phyloP scores from a whole-genome alignment of 2,329 filamentous ascomycete genomes.

The Lasiodiplodia sp. region DNA sequence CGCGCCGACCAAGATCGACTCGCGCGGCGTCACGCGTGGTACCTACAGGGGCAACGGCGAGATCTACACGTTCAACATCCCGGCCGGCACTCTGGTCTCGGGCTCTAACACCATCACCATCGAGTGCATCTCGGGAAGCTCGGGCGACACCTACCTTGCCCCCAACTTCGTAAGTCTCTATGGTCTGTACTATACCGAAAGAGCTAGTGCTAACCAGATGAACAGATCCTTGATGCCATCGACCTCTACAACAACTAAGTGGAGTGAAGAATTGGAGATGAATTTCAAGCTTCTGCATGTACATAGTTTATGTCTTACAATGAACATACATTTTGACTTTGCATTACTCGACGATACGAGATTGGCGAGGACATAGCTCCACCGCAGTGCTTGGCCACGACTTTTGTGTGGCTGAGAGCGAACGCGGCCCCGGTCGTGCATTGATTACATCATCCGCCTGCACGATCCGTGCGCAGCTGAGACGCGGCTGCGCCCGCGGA shows the following conservation, averaged over 20 bases:
- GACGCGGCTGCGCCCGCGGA: conserved; percentile 13
- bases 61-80: conserved; percentile 67
- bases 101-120: conserved; percentile 70
- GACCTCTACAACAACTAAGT: conserved; percentile 19
- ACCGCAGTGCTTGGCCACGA: conserved; percentile 2
- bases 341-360: conserved; percentile 23
- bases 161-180: conserved; percentile 61
- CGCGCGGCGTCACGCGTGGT: conserved; percentile 69
- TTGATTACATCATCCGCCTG: conserved; percentile 1
- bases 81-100: conserved; percentile 61
- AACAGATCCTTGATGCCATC: conserved; percentile 20
- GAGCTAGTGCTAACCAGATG: neutral
- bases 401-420: conserved; percentile 17
- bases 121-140: conserved; percentile 65
- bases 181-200: conserved; percentile 29
- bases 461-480: conserved; percentile 5
- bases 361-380: conserved; percentile 5
- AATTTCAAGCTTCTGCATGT: conserved; percentile 7
- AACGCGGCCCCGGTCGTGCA: conserved; percentile 14
- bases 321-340: conserved; percentile 21
- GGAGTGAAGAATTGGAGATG: neutral
- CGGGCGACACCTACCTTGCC: conserved; percentile 62
- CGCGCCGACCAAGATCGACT: conserved; percentile 69
- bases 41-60: conserved; percentile 70
- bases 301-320: conserved; percentile 19